phyloP scores from a whole-genome alignment of 495 filamentous ascomycete species.

The Tuber aestivum region DNA sequence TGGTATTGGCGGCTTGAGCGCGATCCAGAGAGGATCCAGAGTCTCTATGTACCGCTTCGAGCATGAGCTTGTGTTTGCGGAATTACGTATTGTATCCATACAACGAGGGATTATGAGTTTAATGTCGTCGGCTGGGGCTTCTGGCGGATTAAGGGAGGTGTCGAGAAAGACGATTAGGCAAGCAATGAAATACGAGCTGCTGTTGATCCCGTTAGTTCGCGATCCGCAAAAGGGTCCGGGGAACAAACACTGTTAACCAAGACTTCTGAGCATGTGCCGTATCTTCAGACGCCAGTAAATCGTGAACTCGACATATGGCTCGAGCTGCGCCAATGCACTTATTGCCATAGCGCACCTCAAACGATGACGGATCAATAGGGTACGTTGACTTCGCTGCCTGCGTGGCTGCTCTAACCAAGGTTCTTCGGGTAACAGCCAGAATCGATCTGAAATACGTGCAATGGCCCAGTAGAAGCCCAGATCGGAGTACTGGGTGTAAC shows the following conservation, averaged over 20 bases:
- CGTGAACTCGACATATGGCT: constrained; percentile 25
- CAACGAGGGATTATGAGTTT: constrained; percentile 31
- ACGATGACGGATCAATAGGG: constrained; percentile 21
- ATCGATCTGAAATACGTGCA: constrained; percentile 31
- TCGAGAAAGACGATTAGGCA: constrained; percentile 34
- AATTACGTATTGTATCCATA: constrained; percentile 15
- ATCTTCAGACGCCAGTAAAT: constrained; percentile 27
- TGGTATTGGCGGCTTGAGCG: constrained; percentile 23
- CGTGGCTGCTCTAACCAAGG: constrained; percentile 32
- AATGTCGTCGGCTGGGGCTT: constrained; percentile 20
- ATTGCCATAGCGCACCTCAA: constrained; percentile 32
- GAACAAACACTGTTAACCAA: constrained; percentile 33
- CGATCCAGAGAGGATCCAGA: constrained; percentile 32
- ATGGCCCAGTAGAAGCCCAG: constrained; percentile 28
- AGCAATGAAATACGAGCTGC: constrained; percentile 31
- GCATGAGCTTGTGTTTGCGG: constrained; percentile 19
- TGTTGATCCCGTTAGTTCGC: constrained; percentile 16
- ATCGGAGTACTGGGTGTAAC: constrained; percentile 19
- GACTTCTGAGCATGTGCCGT: constrained; percentile 18
- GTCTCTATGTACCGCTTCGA: constrained; percentile 33
- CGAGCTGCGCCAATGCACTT: constrained; percentile 33
- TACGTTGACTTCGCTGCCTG: constrained; percentile 29
- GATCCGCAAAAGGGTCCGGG: neutral
- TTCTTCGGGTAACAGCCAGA: constrained; percentile 26
- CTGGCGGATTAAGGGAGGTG: constrained; percentile 27